A percentile compares a stretch with the other conserved stretches of the same genome.
Conservation (phyloP, 2,329 filamentous ascomycete genomes). For the Penicillium sp. region DNA sequence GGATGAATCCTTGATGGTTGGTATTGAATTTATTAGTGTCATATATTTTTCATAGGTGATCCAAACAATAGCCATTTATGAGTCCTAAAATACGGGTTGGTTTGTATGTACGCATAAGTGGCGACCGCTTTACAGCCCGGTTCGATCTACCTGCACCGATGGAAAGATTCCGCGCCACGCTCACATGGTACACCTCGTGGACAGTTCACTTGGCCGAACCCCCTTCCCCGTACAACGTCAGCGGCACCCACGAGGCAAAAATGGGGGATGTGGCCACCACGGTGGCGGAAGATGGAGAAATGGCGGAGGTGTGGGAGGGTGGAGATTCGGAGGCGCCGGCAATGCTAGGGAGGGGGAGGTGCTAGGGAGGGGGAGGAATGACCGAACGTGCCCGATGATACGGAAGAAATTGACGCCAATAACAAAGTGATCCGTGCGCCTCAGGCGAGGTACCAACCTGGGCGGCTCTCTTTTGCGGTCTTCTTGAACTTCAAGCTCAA, state of each 20-base stretch:
- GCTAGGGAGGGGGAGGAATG: background rate
- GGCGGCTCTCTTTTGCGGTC: background rate
- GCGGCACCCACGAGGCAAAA: constrained; percentile 5
- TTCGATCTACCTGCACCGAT: background rate
- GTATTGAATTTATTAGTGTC: background rate
- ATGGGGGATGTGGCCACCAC: background rate
- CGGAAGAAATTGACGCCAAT: background rate
- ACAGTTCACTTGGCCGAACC: background rate
- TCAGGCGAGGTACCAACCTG: background rate
- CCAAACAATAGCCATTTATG: background rate
- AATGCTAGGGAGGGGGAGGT: constrained; percentile 4
- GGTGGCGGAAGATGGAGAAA: constrained; percentile 2
- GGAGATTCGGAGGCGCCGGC: constrained; percentile 14
- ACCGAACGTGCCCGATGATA: background rate
- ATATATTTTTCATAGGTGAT: background rate
- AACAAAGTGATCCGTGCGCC: background rate
- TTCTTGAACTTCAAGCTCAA: background rate
- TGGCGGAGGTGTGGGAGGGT: constrained; percentile 5
- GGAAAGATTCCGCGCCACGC: background rate
- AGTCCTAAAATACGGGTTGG: background rate
- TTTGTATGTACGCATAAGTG: background rate
- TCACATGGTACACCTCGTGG: background rate
- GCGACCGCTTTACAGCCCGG: background rate
- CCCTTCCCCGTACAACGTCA: constrained; percentile 1
- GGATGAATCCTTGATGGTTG: background rate